These are phyloP conservation scores for Pharnaceum exiguum DNA, from an alignment of 148 eudicot genomes.

Conservation along the genomic window DNA sequence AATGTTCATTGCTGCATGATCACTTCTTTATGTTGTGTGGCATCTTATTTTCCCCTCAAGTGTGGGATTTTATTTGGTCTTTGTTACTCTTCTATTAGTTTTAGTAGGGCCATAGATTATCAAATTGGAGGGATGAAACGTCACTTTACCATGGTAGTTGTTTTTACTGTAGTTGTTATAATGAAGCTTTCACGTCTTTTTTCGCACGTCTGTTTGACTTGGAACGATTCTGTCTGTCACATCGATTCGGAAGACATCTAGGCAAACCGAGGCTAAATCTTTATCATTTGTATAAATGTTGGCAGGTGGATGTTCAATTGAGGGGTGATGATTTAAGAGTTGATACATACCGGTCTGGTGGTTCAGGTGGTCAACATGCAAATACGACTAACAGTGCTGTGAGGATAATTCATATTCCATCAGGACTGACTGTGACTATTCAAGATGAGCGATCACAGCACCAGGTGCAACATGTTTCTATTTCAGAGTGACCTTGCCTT, in stretches of 20 bases:
- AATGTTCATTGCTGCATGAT: neutral
- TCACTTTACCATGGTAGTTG: no score
- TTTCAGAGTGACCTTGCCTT: no score
- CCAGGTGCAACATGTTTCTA: conserved; percentile 47
- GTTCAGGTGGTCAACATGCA: conserved; percentile 96
- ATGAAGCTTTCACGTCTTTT: no score
- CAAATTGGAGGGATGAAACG: no score
- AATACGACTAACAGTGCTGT: conserved; percentile 98
- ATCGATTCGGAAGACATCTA: no score
- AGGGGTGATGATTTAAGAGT: conserved; percentile 75
- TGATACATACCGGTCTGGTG: conserved; percentile 94
- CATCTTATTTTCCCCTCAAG: neutral
- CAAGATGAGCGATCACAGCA: conserved; percentile 95
- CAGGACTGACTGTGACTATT: conserved; percentile 79
- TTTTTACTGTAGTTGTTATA: no score
- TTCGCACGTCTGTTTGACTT: no score
- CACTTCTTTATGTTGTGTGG: neutral
- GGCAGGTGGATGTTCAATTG: conserved; percentile 88
- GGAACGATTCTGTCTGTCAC: no score
- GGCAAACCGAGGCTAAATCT: neutral
- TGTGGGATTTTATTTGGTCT: no score
- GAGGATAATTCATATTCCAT: conserved; percentile 71
- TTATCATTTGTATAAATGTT: neutral
- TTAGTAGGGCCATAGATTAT: no score
- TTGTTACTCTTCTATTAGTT: no score